Percentiles rank a stretch among this genome's conserved stretches.
Evolutionary conservation across 2,329 filamentous ascomycete species (phyloP).

Genomic region (Cladosporium phlei): DNA sequence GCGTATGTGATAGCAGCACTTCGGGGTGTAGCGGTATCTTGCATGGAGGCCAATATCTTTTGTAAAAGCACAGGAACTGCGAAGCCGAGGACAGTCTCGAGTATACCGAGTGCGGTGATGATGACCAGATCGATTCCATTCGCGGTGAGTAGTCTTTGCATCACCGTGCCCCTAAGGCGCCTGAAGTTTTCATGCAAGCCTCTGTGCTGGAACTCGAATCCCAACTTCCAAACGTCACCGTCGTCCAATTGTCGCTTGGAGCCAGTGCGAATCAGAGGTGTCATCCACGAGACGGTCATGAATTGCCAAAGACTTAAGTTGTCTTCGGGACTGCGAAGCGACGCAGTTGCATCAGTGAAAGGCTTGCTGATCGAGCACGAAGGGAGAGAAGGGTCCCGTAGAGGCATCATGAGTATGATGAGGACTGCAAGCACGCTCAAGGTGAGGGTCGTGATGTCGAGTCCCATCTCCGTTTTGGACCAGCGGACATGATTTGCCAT

Average conservation of each 20-base stretch:
- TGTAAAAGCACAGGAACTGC: slow-evolving; percentile 67
- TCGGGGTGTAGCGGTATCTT: slow-evolving; percentile 46
- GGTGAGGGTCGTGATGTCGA: slow-evolving; percentile 32
- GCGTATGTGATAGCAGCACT: slow-evolving; percentile 63
- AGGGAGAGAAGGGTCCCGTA: slow-evolving; percentile 56
- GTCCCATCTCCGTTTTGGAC: slow-evolving; percentile 22
- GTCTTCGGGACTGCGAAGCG: slow-evolving; percentile 73
- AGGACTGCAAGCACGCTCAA: slow-evolving; percentile 45
- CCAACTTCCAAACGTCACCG: slow-evolving; percentile 75
- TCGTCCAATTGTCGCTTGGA: slow-evolving; percentile 64
- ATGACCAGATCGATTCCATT: slow-evolving; percentile 76
- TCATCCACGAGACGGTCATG: slow-evolving; percentile 79
- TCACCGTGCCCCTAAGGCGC: slow-evolving; percentile 66
- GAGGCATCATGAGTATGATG: slow-evolving; percentile 62
- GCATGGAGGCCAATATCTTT: slow-evolving; percentile 63
- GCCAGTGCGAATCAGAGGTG: slow-evolving; percentile 64
- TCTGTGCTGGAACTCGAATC: slow-evolving; percentile 75
- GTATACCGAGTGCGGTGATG: slow-evolving; percentile 57
- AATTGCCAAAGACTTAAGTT: slow-evolving; percentile 75
- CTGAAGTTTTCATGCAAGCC: slow-evolving; percentile 70
- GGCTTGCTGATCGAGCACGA: slow-evolving; percentile 56
- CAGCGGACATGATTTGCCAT: slow-evolving; percentile 17
- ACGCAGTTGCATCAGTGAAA: slow-evolving; percentile 51
- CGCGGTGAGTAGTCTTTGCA: slow-evolving; percentile 63
- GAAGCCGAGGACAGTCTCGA: slow-evolving; percentile 54